Evolutionary conservation across 2,329 filamentous ascomycete genomes (phyloP).

Genomic region (Penicillium nordicum): DNA sequence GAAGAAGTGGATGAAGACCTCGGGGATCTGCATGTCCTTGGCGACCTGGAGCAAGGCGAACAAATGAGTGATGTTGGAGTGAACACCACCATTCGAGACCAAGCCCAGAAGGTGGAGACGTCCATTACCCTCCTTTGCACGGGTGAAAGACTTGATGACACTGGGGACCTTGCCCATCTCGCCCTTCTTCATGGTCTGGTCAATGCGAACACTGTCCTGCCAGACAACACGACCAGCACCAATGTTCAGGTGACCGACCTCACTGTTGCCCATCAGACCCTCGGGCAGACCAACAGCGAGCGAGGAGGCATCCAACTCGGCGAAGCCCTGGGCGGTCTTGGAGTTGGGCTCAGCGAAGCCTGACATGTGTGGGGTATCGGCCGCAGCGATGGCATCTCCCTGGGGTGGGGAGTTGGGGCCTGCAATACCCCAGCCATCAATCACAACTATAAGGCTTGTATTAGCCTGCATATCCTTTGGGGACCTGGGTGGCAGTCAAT

Average conservation of each 20-base stretch:
- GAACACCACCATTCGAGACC: conserved; percentile 92
- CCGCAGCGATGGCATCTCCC: conserved; percentile 92
- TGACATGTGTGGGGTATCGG: conserved; percentile 93
- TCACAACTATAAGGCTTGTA: conserved; percentile 68
- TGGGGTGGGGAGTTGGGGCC: conserved; percentile 74
- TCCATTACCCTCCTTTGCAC: conserved; percentile 82
- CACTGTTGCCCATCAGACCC: conserved; percentile 97
- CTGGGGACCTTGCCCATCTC: conserved; percentile 73
- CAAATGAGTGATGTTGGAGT: conserved; percentile 92
- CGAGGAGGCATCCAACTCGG: conserved; percentile 91
- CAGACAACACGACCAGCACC: conserved; percentile 95
- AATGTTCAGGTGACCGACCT: conserved; percentile 98
- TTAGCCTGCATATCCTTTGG: conserved; percentile 17
- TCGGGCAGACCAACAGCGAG: conserved; percentile 93
- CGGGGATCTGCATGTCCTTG: conserved; percentile 79
- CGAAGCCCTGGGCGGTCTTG: conserved; percentile 77
- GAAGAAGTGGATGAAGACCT: conserved; percentile 99
- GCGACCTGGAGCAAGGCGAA: conserved; percentile 83
- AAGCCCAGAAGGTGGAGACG: conserved; percentile 89
- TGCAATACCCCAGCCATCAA: conserved; percentile 96
- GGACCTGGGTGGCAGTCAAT: conserved; percentile 32
- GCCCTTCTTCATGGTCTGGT: conserved; percentile 82
- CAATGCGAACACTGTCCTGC: conserved; percentile 97
- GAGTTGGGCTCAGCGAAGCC: conserved; percentile 65
- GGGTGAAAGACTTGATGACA: conserved; percentile 72